Conservation (phyloP, 768 basidiomycete species). For the Podaxis sp. region DNA sequence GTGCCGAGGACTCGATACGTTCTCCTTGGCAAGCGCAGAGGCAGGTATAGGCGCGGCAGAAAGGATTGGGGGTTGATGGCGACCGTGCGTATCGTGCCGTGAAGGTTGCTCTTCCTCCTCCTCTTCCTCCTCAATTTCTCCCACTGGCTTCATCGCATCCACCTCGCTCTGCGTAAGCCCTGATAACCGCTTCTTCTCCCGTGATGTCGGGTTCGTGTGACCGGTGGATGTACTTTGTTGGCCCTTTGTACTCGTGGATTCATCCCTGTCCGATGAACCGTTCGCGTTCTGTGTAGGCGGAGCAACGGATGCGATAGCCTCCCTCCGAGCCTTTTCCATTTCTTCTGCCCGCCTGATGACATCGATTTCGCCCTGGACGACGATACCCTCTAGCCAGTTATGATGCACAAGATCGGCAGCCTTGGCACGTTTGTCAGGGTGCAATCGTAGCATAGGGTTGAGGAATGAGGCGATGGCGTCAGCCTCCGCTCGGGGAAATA, state of each 20-base stretch:
- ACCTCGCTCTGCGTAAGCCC: constrained; percentile 30
- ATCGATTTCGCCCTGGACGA: constrained; percentile 90
- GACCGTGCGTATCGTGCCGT: neutral
- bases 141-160: constrained; percentile 77
- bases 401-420: constrained; percentile 86
- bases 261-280: constrained; percentile 3
- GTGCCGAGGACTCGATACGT: neutral
- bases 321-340: constrained; percentile 34
- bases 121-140: constrained; percentile 31
- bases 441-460: constrained; percentile 84
- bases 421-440: constrained; percentile 85
- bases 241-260: neutral
- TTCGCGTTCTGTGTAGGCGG: neutral
- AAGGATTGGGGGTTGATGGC: constrained; percentile 1
- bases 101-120: neutral
- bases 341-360: constrained; percentile 65
- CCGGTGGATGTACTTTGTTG: constrained; percentile 27
- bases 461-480: constrained; percentile 80
- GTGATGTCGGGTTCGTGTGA: constrained; percentile 29
- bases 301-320: neutral
- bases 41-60: neutral
- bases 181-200: constrained; percentile 11
- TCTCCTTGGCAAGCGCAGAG: constrained; percentile 1
- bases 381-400: constrained; percentile 80
- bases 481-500: constrained; percentile 82